phyloP scores from a whole-genome alignment of 2,329 filamentous ascomycete genomes.

The Monosporascus sp. region DNA sequence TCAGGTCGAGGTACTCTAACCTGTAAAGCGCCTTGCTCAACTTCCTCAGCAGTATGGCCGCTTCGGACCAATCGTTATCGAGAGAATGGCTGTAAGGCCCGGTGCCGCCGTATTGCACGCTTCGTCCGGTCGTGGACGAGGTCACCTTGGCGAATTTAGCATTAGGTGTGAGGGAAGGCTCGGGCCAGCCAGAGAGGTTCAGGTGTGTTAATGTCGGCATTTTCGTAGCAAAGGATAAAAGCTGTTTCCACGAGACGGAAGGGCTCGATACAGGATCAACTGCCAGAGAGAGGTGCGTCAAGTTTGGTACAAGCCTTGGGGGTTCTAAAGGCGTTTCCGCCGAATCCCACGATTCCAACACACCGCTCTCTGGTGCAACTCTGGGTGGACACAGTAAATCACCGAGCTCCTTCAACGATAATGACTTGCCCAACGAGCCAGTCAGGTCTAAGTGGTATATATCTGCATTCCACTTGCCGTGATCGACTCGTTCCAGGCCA shows the following conservation, averaged over 20 bases:
- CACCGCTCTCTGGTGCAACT: conserved; percentile 16
- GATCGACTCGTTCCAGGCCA: conserved; percentile 20
- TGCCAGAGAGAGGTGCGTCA: conserved; percentile 58
- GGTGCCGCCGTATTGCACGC: conserved; percentile 49
- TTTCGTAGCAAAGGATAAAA: conserved; percentile 48
- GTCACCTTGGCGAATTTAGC: conserved; percentile 43
- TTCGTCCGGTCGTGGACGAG: conserved; percentile 35
- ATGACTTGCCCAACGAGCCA: conserved; percentile 43
- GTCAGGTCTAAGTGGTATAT: conserved; percentile 51
- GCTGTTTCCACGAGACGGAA: conserved; percentile 52
- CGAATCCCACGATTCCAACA: conserved; percentile 51
- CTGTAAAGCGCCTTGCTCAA: conserved; percentile 51
- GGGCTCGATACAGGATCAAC: conserved; percentile 31
- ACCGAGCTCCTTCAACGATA: conserved; percentile 47
- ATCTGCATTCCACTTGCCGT: conserved; percentile 35
- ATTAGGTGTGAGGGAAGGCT: conserved; percentile 52
- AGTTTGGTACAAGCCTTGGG: conserved; percentile 43
- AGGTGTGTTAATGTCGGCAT: conserved; percentile 54
- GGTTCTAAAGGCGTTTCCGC: conserved; percentile 23
- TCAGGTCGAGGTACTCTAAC: conserved; percentile 57
- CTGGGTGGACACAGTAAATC: conserved; percentile 44
- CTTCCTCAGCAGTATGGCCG: conserved; percentile 48
- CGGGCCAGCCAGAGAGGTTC: conserved; percentile 58
- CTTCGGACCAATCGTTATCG: conserved; percentile 56
- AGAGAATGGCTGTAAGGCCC: conserved; percentile 53